These are phyloP conservation scores for Termitomyces sp. DNA, from an alignment of 768 basidiomycete genomes.

Conservation along the genomic window DNA sequence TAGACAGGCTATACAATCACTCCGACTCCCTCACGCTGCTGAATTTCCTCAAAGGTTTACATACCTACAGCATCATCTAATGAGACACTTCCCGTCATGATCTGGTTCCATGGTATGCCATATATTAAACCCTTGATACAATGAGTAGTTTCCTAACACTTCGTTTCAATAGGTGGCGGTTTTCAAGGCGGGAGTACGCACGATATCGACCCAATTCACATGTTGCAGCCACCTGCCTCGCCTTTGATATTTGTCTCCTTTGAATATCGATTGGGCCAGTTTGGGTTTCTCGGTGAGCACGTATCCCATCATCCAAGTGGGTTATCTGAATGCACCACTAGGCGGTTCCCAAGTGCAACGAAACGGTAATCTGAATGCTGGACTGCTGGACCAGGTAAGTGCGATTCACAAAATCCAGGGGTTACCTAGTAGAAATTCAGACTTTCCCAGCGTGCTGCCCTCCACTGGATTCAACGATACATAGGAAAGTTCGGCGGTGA, in stretches of 20 bases:
- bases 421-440: not conserved
- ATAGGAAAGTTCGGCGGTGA: slow-evolving; percentile 35
- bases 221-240: slow-evolving; percentile 28
- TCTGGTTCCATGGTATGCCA: slow-evolving; percentile 40
- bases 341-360: slow-evolving; percentile 29
- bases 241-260: slow-evolving; percentile 38
- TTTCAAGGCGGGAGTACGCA: slow-evolving; percentile 34
- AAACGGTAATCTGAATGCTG: slow-evolving; percentile 33
- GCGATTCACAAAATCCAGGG: not conserved
- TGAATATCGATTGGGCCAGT: slow-evolving; percentile 38
- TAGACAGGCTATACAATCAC: not conserved
- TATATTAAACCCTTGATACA: not conserved
- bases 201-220: slow-evolving; percentile 25
- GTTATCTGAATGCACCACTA: slow-evolving; percentile 4
- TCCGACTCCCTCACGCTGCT: not conserved
- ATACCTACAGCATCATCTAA: slow-evolving; percentile 22
- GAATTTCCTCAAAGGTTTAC: slow-evolving; percentile 24
- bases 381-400: slow-evolving; percentile 36
- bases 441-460: slow-evolving; percentile 24
- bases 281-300: slow-evolving; percentile 35
- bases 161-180: slow-evolving; percentile 31
- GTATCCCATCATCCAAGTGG: not conserved
- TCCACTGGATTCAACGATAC: slow-evolving; percentile 35
- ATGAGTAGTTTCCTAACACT: not conserved
- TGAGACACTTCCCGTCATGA: slow-evolving; percentile 32